phyloP scores from a whole-genome alignment of 2,329 filamentous ascomycete species.

The Lachnellula arida region DNA sequence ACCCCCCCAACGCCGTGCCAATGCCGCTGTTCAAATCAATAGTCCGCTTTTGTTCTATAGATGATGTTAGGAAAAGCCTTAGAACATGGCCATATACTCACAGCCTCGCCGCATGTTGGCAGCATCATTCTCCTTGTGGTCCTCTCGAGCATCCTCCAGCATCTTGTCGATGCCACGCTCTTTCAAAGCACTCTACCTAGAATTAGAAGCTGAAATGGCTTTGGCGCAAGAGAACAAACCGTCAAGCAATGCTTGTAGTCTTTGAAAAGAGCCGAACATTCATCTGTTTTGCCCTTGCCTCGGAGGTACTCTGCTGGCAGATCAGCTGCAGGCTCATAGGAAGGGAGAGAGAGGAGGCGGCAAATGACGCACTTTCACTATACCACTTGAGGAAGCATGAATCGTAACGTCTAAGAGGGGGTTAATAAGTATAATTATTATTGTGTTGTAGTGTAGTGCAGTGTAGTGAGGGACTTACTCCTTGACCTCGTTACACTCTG shows the following conservation, averaged over 20 bases:
- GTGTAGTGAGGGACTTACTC: slow-evolving; percentile 56
- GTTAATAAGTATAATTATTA: slow-evolving; percentile 4
- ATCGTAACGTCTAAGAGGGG: slow-evolving; percentile 71
- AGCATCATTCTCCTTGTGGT: slow-evolving; percentile 81
- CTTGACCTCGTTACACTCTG: slow-evolving; percentile 93
- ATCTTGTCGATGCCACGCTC: slow-evolving; percentile 88
- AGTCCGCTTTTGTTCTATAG: neutral
- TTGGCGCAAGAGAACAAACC: slow-evolving; percentile 42
- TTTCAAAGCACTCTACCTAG: slow-evolving; percentile 70
- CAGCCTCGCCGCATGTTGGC: slow-evolving; percentile 54
- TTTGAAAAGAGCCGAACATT: slow-evolving; percentile 81
- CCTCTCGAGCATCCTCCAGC: slow-evolving; percentile 83
- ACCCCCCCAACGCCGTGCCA: slow-evolving; percentile 10
- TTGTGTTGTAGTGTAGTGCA: slow-evolving; percentile 5
- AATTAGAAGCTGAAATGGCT: neutral
- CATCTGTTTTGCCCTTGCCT: slow-evolving; percentile 73
- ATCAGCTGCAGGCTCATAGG: slow-evolving; percentile 10
- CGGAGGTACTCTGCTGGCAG: slow-evolving; percentile 71
- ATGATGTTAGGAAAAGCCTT: neutral
- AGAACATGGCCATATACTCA: slow-evolving; percentile 15
- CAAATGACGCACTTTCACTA: slow-evolving; percentile 73
- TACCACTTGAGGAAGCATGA: slow-evolving; percentile 99
- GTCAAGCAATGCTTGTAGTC: slow-evolving; percentile 83
- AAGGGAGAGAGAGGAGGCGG: slow-evolving; percentile 10
- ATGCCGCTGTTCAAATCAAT: slow-evolving; percentile 7